Conservation (phyloP, 2,329 filamentous ascomycete genomes). For the Fusarium sarcochroum region DNA sequence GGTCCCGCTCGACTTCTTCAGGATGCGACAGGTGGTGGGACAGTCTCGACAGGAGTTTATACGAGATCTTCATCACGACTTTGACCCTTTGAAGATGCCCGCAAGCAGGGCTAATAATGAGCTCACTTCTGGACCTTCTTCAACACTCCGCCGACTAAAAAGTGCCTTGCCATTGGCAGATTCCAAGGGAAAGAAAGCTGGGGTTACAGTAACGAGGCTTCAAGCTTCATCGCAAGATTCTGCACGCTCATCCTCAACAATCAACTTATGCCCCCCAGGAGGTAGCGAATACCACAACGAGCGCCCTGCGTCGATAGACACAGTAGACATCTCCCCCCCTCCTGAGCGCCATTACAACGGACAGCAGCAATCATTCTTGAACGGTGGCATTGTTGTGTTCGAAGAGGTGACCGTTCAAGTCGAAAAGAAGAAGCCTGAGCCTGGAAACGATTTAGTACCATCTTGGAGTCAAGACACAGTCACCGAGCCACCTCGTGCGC, state of each 20-base stretch:
- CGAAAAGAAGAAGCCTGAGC: constrained; percentile 7
- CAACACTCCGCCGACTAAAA: constrained; percentile 6
- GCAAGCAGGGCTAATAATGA: constrained; percentile 18
- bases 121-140: constrained; percentile 22
- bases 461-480: constrained; percentile 21
- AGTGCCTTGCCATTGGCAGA: neutral
- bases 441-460: neutral
- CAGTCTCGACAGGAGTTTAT: constrained; percentile 71
- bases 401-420: constrained; percentile 28
- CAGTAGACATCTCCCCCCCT: neutral
- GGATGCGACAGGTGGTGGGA: constrained; percentile 73
- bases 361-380: constrained; percentile 10
- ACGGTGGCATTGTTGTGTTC: constrained; percentile 23
- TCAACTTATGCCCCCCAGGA: constrained; percentile 11
- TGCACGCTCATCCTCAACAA: constrained; percentile 12
- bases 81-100: constrained; percentile 56
- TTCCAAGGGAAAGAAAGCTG: neutral
- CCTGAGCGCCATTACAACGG: constrained; percentile 2
- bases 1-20: constrained; percentile 75
- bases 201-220: neutral
- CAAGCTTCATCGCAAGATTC: constrained; percentile 3
- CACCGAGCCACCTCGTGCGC: neutral
- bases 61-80: constrained; percentile 71
- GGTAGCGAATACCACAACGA: constrained; percentile 5
- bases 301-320: neutral